A percentile compares a stretch with the other conserved stretches of the same genome.
Evolutionary conservation across 768 basidiomycete genomes (phyloP).

Genomic region (Mycena amicta): DNA sequence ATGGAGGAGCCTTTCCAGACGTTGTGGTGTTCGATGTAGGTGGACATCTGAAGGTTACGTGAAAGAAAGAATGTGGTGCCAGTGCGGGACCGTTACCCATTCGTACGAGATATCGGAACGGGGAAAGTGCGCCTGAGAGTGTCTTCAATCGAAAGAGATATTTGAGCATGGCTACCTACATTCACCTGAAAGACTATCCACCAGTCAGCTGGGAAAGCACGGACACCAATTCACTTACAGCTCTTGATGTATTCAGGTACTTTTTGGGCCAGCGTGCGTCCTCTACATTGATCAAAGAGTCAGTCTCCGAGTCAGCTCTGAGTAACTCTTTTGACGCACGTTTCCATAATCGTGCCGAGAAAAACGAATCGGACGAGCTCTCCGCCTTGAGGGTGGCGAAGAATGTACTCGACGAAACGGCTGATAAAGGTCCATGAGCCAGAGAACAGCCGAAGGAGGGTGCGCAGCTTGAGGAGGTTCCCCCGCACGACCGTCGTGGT

Average conservation of each 20-base stretch:
- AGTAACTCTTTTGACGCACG: no score
- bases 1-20: background rate
- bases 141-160: background rate
- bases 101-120: background rate
- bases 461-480: background rate
- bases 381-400: conserved; percentile 7
- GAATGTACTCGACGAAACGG: conserved; percentile 1
- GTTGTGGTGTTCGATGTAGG: conserved; percentile 5
- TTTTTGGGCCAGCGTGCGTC: background rate
- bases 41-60: background rate
- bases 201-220: background rate
- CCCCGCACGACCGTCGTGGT: background rate
- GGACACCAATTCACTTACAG: background rate
- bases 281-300: background rate
- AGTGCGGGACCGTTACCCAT: background rate
- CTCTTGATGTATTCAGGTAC: conserved; percentile 4
- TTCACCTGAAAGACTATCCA: conserved; percentile 2
- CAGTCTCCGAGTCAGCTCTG: background rate
- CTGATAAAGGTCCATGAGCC: background rate
- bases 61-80: background rate
- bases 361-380: conserved; percentile 8
- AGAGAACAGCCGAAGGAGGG: background rate
- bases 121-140: background rate
- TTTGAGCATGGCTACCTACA: background rate
- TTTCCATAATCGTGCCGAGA: conserved; percentile 5